Conservation (phyloP, 2,329 filamentous ascomycete species). For the Xylariaceae sp. region DNA sequence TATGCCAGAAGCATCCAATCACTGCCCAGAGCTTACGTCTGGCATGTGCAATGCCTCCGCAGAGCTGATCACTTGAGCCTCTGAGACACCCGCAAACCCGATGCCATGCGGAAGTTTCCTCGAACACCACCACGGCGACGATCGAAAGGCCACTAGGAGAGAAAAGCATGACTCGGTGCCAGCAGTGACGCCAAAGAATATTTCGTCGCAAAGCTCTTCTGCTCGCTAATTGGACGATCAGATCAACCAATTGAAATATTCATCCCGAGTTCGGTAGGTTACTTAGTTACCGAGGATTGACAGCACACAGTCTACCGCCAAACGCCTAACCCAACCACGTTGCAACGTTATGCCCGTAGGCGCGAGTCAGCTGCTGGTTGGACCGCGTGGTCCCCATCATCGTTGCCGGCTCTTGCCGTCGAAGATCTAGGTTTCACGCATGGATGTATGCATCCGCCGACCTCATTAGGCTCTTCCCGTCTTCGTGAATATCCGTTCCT, state of each 20-base stretch:
- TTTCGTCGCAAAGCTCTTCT: conserved; percentile 3
- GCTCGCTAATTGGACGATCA: not conserved
- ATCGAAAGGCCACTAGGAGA: not conserved
- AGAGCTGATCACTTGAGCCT: conserved; percentile 19
- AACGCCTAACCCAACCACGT: conserved; percentile 24
- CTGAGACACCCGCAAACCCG: conserved; percentile 21
- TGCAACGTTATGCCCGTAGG: conserved; percentile 24
- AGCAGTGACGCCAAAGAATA: conserved; percentile 1
- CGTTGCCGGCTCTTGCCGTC: conserved; percentile 30
- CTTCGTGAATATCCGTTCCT: conserved; percentile 40
- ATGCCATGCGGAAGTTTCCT: conserved; percentile 21
- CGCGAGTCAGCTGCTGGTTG: conserved; percentile 27
- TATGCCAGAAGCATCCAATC: conserved; percentile 24
- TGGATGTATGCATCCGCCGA: conserved; percentile 39
- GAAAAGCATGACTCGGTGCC: conserved; percentile 4
- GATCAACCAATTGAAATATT: conserved; percentile 9
- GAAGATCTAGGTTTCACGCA: conserved; percentile 37
- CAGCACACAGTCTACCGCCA: conserved; percentile 11
- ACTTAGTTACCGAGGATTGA: too few species aligned
- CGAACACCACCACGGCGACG: conserved; percentile 20
- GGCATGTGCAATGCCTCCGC: conserved; percentile 23
- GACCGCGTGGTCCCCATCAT: conserved; percentile 22
- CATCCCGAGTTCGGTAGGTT: conserved; percentile 14
- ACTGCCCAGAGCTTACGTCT: conserved; percentile 16
- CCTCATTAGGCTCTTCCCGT: conserved; percentile 41